phyloP scores from a whole-genome alignment of 2,329 filamentous ascomycete species.

The Aureobasidium leucospermi region DNA sequence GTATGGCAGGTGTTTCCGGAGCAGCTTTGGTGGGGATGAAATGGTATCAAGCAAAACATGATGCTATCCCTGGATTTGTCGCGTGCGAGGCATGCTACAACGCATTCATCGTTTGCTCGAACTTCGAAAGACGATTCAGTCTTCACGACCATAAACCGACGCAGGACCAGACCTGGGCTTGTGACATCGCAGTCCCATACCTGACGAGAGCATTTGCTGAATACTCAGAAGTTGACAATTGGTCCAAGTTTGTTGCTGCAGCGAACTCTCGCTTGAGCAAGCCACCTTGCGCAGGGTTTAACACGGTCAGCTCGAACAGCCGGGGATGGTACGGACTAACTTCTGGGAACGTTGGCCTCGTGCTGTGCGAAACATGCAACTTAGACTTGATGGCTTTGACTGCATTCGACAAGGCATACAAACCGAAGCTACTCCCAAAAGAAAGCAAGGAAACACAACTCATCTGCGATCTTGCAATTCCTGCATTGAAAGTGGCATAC shows the following conservation, averaged over 20 bases:
- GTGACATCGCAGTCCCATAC: neutral
- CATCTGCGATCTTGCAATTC: neutral
- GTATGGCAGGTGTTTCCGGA: neutral
- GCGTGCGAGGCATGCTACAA: neutral
- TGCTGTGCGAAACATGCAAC: neutral
- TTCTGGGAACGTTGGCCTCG: neutral
- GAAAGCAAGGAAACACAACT: neutral
- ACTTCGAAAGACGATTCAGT: neutral
- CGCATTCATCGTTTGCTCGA: neutral
- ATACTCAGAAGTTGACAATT: neutral
- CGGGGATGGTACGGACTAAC: neutral
- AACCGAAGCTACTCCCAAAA: neutral
- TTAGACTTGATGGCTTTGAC: neutral
- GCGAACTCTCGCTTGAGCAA: neutral
- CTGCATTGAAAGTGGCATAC: neutral
- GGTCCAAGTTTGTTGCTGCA: neutral
- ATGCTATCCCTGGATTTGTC: neutral
- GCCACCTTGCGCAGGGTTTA: neutral
- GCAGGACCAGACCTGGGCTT: neutral
- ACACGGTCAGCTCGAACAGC: neutral
- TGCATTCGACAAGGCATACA: neutral
- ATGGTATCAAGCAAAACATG: neutral
- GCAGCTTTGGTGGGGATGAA: neutral
- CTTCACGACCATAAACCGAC: neutral
- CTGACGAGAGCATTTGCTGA: neutral